Percentiles rank a stretch among this genome's conserved stretches.
These are phyloP conservation scores for Marasmius tenuissimus DNA, from an alignment of 1,284 basidiomycete genomes.

Conservation along the genomic window DNA sequence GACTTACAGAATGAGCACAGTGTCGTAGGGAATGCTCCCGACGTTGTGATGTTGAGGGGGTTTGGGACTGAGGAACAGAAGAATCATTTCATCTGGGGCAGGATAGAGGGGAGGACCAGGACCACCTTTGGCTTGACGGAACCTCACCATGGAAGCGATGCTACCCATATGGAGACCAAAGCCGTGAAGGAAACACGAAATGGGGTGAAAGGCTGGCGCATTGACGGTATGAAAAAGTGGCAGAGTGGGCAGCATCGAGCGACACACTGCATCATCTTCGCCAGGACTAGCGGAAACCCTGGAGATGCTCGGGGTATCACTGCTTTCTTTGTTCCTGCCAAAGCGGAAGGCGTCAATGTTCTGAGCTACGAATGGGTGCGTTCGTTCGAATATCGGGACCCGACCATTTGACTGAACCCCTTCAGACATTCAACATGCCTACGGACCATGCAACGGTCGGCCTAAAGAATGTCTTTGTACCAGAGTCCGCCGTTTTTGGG, in stretches of 20 bases:
- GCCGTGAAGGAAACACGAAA: constrained; percentile 2
- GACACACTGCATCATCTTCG: constrained; percentile 11
- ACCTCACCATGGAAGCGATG: constrained; percentile 8
- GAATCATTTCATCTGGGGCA: constrained; percentile 10
- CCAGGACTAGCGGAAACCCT: constrained; percentile 5
- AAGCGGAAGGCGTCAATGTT: constrained; percentile 5
- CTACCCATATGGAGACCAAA: constrained; percentile 11
- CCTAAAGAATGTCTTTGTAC: constrained; percentile 6
- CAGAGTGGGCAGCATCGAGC: constrained; percentile 8
- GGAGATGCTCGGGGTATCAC: constrained; percentile 7
- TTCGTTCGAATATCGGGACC: neutral
- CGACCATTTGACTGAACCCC: neutral
- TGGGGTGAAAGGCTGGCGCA: constrained; percentile 5
- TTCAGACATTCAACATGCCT: constrained; percentile 12
- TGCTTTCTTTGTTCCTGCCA: constrained; percentile 8
- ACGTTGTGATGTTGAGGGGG: constrained; percentile 8
- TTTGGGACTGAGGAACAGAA: constrained; percentile 9
- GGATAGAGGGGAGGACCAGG: constrained; percentile 5
- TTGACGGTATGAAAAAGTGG: constrained; percentile 8
- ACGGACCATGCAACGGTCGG: constrained; percentile 10
- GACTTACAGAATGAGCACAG: constrained; percentile 12
- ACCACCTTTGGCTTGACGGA: constrained; percentile 11
- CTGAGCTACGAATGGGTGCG: constrained; percentile 10
- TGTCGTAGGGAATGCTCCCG: constrained; percentile 8
- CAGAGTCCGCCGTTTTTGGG: constrained; percentile 8